Conservation (phyloP, 257 asterid species). For the Datura wrightii region DNA sequence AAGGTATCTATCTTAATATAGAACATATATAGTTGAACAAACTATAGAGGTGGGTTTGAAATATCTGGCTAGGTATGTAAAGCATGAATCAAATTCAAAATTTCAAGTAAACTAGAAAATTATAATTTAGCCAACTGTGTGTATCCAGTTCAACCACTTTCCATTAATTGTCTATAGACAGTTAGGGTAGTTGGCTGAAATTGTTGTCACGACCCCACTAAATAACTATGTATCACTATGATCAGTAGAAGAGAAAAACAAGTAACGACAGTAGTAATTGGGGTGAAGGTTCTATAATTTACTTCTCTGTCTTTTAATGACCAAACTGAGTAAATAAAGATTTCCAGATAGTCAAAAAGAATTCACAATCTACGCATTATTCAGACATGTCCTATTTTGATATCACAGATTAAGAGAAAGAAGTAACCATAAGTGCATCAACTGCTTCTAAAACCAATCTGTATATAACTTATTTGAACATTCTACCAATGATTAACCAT, state of each 20-base stretch:
- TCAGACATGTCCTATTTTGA: constrained; percentile 13
- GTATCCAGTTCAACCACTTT: too few relatives aligned
- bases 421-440: constrained; percentile 10
- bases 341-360: constrained; percentile 5
- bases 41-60: too few relatives aligned
- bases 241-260: not conserved
- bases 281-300: not conserved
- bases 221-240: too few relatives aligned
- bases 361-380: constrained; percentile 12
- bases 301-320: constrained; percentile 2
- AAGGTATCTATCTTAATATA: not conserved
- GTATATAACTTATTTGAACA: not conserved
- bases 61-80: too few relatives aligned
- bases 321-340: constrained; percentile 22
- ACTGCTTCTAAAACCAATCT: not conserved
- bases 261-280: not conserved
- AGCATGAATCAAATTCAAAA: too few relatives aligned
- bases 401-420: not conserved
- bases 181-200: too few relatives aligned
- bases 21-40: too few relatives aligned
- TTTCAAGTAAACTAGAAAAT: too few relatives aligned
- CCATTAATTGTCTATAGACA: too few relatives aligned
- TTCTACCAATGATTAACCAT: not conserved
- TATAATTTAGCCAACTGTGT: too few relatives aligned
- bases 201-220: too few relatives aligned